Evolutionary conservation across 2,329 filamentous ascomycete species (phyloP).

Genomic region (Neoarthrinium moseri): DNA sequence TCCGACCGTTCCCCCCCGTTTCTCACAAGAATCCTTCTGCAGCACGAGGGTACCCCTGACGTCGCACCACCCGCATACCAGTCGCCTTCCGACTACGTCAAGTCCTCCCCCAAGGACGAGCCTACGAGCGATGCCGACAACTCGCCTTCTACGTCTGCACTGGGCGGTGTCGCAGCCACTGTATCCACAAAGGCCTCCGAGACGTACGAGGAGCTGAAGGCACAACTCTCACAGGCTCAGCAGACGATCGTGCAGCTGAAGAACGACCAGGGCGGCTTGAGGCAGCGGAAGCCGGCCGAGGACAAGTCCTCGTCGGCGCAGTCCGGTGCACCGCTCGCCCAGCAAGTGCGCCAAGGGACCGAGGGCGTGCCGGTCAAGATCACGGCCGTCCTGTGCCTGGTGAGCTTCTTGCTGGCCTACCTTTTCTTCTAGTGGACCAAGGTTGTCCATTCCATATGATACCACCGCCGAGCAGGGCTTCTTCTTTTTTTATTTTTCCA

Average conservation of each 20-base stretch:
- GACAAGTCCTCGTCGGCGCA: slow-evolving; percentile 48
- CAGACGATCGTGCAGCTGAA: slow-evolving; percentile 68
- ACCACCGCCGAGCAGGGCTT: too few relatives aligned
- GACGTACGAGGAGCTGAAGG: slow-evolving; percentile 61
- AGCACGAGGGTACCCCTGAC: slow-evolving; percentile 43
- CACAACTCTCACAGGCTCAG: slow-evolving; percentile 73
- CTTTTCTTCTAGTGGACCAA: slow-evolving; percentile 74
- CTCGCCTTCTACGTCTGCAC: slow-evolving; percentile 20
- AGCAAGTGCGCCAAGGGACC: slow-evolving; percentile 54
- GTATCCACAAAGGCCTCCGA: slow-evolving; percentile 43
- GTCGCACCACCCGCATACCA: slow-evolving; percentile 41
- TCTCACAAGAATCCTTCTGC: slow-evolving; percentile 5
- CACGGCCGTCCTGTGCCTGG: slow-evolving; percentile 77
- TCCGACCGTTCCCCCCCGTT: slow-evolving; percentile 8
- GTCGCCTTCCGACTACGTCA: slow-evolving; percentile 38
- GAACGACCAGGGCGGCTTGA: slow-evolving; percentile 70
- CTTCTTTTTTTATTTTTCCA: too few relatives aligned
- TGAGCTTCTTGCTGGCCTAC: slow-evolving; percentile 93
- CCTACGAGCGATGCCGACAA: slow-evolving; percentile 24
- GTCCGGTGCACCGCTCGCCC: slow-evolving; percentile 48
- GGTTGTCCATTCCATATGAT: background rate
- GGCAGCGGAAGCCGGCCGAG: slow-evolving; percentile 71
- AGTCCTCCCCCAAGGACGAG: slow-evolving; percentile 26
- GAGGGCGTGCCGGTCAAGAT: slow-evolving; percentile 87
- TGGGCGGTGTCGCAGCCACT: slow-evolving; percentile 39